phyloP scores from a whole-genome alignment of 352 stramenopile genomes.

The Phytopythium oedochilum region DNA sequence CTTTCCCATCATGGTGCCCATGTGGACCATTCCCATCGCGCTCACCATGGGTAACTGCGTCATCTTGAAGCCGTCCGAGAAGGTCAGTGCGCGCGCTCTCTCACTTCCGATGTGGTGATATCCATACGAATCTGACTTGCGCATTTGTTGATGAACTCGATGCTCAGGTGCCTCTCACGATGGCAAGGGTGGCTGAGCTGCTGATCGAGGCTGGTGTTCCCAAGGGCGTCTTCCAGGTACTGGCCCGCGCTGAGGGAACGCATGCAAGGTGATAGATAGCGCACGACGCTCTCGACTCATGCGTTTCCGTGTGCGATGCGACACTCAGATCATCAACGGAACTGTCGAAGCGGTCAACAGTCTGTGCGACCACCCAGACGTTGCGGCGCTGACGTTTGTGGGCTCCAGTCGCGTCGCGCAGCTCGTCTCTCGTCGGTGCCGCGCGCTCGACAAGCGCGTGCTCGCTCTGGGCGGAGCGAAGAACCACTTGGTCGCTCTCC shows the following conservation, averaged over 20 bases:
- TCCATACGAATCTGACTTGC: background rate
- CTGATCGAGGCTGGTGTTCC: constrained; percentile 92
- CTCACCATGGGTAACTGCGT: constrained; percentile 96
- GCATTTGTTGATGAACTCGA: background rate
- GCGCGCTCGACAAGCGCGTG: constrained; percentile 91
- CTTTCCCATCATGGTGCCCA: constrained; percentile 97
- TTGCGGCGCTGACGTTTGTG: constrained; percentile 95
- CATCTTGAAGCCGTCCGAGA: constrained; percentile 97
- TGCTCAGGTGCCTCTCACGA: constrained; percentile 85
- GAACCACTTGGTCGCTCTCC: constrained; percentile 96
- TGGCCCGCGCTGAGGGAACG: too few relatives aligned
- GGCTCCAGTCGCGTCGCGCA: constrained; percentile 92
- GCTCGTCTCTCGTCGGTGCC: constrained; percentile 89
- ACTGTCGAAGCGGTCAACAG: constrained; percentile 85
- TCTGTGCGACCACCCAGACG: constrained; percentile 89
- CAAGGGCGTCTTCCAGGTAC: constrained; percentile 90
- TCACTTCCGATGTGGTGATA: background rate
- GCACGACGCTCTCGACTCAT: background rate
- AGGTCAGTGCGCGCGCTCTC: constrained; percentile 57
- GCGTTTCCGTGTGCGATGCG: background rate
- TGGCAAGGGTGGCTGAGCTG: constrained; percentile 86
- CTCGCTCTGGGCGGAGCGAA: constrained; percentile 95
- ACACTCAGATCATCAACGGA: constrained; percentile 90
- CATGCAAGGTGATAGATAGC: too few relatives aligned
- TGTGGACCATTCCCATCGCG: constrained; percentile 98